Evolutionary conservation across 371 early-diverging fungal species (phyloP).

Genomic region (Thermomucor indicae-seudaticae): DNA sequence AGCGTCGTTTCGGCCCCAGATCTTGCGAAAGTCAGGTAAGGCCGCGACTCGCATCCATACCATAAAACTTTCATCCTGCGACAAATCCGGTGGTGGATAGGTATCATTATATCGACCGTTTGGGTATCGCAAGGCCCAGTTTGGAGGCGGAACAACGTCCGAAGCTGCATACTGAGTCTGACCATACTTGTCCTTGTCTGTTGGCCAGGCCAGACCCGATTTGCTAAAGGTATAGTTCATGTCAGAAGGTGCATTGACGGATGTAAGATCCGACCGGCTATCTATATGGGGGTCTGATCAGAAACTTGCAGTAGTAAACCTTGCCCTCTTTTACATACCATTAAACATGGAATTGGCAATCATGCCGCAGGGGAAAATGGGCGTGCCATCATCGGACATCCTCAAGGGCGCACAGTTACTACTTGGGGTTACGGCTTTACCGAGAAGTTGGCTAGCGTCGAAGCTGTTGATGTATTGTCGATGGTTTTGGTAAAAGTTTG

Average conservation of each 20-base stretch:
- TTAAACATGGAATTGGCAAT: conserved; percentile 97
- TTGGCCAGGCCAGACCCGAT: conserved; percentile 84
- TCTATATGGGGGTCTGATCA: conserved; percentile 18
- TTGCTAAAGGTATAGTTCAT: conserved; percentile 53
- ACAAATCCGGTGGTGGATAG: conserved; percentile 67
- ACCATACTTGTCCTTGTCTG: conserved; percentile 71
- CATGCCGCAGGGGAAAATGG: conserved; percentile 96
- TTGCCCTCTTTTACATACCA: conserved; percentile 37
- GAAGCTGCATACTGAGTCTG: conserved; percentile 44
- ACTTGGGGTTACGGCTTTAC: conserved; percentile 26
- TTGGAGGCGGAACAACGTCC: conserved; percentile 70
- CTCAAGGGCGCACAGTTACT: conserved; percentile 59
- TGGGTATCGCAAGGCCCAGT: conserved; percentile 64
- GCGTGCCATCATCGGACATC: conserved; percentile 19
- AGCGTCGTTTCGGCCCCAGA: conserved; percentile 79
- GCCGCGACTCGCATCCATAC: conserved; percentile 99
- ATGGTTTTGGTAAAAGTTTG: conserved; percentile 99
- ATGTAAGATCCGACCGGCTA: conserved; percentile 30
- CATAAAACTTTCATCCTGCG: conserved; percentile 80
- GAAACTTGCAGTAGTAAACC: background rate
- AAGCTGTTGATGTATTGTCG: conserved; percentile 93
- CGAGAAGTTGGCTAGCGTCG: conserved; percentile 80
- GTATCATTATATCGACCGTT: conserved; percentile 52
- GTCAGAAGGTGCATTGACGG: conserved; percentile 7
- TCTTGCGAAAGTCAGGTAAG: conserved; percentile 94